Percentiles rank a stretch among this genome's conserved stretches.
These are phyloP conservation scores for Oryza meridionalis DNA, from an alignment of 176 grass and related monocot species.

Conservation along the genomic window DNA sequence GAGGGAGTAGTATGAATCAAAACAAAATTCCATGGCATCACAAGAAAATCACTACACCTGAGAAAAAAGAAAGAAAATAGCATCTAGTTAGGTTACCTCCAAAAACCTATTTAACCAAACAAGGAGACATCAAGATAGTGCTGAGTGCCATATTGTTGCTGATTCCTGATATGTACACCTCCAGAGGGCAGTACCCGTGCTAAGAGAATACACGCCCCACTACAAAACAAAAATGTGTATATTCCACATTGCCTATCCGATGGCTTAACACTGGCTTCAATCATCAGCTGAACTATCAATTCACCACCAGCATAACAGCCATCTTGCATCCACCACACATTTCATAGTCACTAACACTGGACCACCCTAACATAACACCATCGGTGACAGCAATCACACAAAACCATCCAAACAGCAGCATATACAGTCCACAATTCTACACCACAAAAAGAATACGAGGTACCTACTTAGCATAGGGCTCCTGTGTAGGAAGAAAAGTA, in stretches of 20 bases:
- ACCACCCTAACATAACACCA: background rate
- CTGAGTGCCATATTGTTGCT: background rate
- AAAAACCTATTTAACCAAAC: background rate
- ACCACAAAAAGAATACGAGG: background rate
- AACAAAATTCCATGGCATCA: background rate
- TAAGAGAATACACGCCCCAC: background rate
- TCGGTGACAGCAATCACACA: background rate
- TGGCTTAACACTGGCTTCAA: background rate
- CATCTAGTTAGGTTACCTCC: background rate
- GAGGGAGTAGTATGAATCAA: background rate
- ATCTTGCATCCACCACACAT: slow-evolving; percentile 1
- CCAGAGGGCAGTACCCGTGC: background rate
- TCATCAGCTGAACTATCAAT: background rate
- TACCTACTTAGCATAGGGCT: background rate
- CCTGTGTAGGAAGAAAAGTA: background rate
- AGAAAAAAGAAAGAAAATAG: background rate
- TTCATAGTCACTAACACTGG: background rate
- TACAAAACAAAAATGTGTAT: background rate
- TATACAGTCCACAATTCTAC: background rate
- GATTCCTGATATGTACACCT: background rate
- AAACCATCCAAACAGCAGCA: background rate
- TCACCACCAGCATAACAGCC: background rate
- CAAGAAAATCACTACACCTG: background rate
- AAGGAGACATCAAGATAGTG: background rate
- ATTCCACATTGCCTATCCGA: background rate